These are phyloP conservation scores for Colletotrichum plurivorum DNA, from an alignment of 2,329 filamentous ascomycete species.

Conservation along the genomic window DNA sequence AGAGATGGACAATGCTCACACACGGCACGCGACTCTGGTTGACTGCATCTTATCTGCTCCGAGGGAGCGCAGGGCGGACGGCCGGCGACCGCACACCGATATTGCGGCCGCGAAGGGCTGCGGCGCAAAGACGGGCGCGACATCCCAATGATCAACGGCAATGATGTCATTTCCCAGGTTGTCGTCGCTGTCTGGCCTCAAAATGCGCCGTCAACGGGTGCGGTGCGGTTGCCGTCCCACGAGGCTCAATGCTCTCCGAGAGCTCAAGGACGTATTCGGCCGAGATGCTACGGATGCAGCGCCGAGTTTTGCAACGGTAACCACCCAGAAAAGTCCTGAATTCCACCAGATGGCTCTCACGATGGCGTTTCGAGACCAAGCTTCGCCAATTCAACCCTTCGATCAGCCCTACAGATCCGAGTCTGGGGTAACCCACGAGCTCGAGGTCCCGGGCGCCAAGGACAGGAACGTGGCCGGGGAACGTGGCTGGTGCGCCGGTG, in stretches of 20 bases:
- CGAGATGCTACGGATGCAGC: neutral
- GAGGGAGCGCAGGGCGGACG: neutral
- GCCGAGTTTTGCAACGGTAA: neutral
- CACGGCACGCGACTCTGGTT: neutral
- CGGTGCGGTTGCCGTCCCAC: slow-evolving; percentile 19
- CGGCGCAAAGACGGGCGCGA: slow-evolving; percentile 24
- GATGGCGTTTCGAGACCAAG: slow-evolving; percentile 23
- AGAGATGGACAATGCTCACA: slow-evolving; percentile 2
- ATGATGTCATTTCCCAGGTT: slow-evolving; percentile 37
- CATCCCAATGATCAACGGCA: slow-evolving; percentile 27
- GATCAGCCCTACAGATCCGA: slow-evolving; percentile 40
- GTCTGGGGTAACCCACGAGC: slow-evolving; percentile 40
- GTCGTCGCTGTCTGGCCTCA: slow-evolving; percentile 17
- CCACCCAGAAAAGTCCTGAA: slow-evolving; percentile 6
- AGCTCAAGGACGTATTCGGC: neutral
- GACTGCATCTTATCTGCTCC: neutral
- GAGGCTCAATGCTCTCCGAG: slow-evolving; percentile 7
- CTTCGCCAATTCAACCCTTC: slow-evolving; percentile 34
- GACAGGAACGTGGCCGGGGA: slow-evolving; percentile 36
- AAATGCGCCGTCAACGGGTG: slow-evolving; percentile 13
- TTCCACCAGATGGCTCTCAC: slow-evolving; percentile 1
- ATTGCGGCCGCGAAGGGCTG: slow-evolving; percentile 1
- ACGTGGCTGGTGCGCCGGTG: slow-evolving; percentile 33
- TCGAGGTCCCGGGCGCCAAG: slow-evolving; percentile 35
- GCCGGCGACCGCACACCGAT: slow-evolving; percentile 5